Conservation (phyloP, 2,329 filamentous ascomycete genomes). For the Fusarium sp. region DNA sequence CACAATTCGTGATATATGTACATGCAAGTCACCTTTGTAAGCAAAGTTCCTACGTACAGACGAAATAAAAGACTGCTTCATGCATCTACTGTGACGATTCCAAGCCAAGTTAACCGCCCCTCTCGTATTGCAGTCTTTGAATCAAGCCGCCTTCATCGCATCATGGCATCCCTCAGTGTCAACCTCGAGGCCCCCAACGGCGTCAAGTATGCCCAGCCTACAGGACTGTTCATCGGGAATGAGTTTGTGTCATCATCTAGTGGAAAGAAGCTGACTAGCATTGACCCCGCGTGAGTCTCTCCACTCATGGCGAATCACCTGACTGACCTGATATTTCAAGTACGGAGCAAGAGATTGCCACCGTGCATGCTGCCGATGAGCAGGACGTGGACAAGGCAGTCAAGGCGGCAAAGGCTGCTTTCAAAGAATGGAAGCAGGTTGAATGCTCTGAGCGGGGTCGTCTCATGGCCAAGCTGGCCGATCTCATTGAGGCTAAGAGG, state of each 20-base stretch:
- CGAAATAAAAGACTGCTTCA: too few relatives aligned
- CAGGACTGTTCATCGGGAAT: slow-evolving; percentile 15
- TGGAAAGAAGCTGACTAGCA: slow-evolving; percentile 64
- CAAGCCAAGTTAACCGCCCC: too few relatives aligned
- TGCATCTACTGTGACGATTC: too few relatives aligned
- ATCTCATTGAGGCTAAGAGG: slow-evolving; percentile 77
- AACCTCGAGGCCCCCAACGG: slow-evolving; percentile 5
- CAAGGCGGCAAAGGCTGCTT: slow-evolving; percentile 77
- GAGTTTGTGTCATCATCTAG: slow-evolving; percentile 19
- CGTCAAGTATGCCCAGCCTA: background rate
- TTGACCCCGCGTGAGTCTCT: slow-evolving; percentile 77
- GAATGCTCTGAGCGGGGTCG: slow-evolving; percentile 77
- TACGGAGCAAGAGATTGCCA: slow-evolving; percentile 77
- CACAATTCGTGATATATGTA: too few relatives aligned
- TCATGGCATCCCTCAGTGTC: background rate
- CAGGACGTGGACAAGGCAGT: slow-evolving; percentile 81
- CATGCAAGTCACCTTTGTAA: too few relatives aligned
- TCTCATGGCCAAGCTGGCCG: slow-evolving; percentile 79
- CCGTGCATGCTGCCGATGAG: slow-evolving; percentile 77
- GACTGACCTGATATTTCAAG: slow-evolving; percentile 39
- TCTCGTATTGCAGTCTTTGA: background rate
- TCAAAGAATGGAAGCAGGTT: slow-evolving; percentile 79
- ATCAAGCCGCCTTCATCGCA: background rate
- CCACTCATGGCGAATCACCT: background rate
- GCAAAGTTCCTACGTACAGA: too few relatives aligned